Evolutionary conservation across 768 basidiomycete species (phyloP).

Genomic region (Cystobasidium ongulense): DNA sequence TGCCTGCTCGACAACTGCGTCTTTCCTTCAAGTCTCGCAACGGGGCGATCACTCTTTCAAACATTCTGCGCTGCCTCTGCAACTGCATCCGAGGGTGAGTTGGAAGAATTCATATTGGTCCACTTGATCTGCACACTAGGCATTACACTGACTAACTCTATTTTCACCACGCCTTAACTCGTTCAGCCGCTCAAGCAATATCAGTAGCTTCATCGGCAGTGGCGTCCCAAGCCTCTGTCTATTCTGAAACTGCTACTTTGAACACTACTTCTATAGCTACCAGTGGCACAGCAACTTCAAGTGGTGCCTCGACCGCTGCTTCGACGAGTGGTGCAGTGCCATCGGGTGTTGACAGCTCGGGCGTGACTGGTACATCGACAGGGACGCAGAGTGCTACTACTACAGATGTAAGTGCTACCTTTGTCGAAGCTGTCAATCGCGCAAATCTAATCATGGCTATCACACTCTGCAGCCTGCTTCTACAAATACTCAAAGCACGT

Average conservation of each 20-base stretch:
- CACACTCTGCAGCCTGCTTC: neutral
- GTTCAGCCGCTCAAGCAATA: neutral
- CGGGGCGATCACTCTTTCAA: neutral
- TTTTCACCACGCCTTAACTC: neutral
- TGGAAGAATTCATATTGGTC: neutral
- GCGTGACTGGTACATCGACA: neutral
- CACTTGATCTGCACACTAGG: no score
- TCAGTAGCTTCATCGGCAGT: slow-evolving; percentile 18
- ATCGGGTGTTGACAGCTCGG: neutral
- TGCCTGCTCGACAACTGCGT: slow-evolving; percentile 25
- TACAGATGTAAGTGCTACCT: neutral
- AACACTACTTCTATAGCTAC: neutral
- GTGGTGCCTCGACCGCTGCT: neutral
- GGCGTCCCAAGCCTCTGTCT: slow-evolving; percentile 15
- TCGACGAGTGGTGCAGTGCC: neutral
- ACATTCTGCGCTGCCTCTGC: neutral
- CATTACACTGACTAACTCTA: no score
- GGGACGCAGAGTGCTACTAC: neutral
- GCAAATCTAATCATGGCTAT: neutral
- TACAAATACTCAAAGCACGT: neutral
- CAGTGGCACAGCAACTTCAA: neutral
- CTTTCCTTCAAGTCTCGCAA: neutral
- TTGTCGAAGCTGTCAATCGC: neutral
- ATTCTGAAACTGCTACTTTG: neutral
- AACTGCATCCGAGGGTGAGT: neutral